Conservation (phyloP, 2,329 filamentous ascomycete genomes). For the Botrytis fragariae region DNA sequence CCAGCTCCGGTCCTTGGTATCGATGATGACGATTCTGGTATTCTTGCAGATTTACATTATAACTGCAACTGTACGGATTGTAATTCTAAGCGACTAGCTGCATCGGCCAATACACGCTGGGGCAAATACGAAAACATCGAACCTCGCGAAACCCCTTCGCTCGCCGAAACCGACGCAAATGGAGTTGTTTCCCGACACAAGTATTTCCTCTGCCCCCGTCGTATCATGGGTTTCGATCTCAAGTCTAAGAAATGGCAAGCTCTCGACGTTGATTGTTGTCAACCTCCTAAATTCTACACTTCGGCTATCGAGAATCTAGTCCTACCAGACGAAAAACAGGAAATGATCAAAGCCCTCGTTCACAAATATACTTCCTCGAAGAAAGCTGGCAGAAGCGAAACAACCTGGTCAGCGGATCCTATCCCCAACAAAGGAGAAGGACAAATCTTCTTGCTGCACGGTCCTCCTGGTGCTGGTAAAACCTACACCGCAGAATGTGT, state of each 20-base stretch:
- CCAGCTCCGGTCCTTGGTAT: constrained; percentile 27
- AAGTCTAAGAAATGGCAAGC: constrained; percentile 32
- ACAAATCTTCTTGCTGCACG: constrained; percentile 31
- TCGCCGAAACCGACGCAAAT: constrained; percentile 15
- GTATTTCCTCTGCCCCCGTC: constrained; percentile 29
- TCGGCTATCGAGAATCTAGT: constrained; percentile 29
- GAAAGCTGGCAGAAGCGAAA: constrained; percentile 6
- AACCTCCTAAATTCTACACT: constrained; percentile 25
- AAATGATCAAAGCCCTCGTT: constrained; percentile 30
- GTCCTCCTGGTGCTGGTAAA: constrained; percentile 30
- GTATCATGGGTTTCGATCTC: constrained; percentile 30
- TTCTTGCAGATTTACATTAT: constrained; percentile 28
- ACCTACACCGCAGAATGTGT: constrained; percentile 31
- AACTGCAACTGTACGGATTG: constrained; percentile 27
- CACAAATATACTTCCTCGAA: constrained; percentile 27
- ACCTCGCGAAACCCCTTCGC: constrained; percentile 23
- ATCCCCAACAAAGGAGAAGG: constrained; percentile 31
- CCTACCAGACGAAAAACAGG: constrained; percentile 26
- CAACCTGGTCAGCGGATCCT: constrained; percentile 26
- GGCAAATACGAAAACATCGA: constrained; percentile 30
- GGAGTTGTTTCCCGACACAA: constrained; percentile 22
- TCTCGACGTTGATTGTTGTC: constrained; percentile 28
- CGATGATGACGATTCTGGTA: constrained; percentile 28
- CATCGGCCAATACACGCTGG: constrained; percentile 27
- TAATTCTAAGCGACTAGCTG: constrained; percentile 25